A percentile compares a stretch with the other conserved stretches of the same genome.
Evolutionary conservation across 106 monocot genomes (phyloP).

Genomic region (Allium fistulosum): DNA sequence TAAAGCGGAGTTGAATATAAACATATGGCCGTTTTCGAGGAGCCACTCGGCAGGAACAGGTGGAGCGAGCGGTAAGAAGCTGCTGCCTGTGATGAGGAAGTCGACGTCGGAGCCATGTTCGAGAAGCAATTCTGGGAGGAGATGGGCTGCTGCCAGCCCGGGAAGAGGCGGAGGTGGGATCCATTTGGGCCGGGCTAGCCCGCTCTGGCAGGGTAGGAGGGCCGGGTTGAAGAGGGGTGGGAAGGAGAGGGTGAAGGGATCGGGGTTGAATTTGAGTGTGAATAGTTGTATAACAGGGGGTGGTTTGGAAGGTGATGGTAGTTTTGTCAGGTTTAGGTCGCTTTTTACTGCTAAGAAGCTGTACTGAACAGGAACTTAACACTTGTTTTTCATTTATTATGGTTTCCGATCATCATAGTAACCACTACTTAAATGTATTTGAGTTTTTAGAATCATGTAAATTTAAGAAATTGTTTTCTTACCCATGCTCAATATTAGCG

Average conservation of each 20-base stretch:
- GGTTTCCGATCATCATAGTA: no score
- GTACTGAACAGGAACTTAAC: constrained; percentile 12
- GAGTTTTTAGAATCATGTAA: no score
- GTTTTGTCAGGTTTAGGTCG: constrained; percentile 48
- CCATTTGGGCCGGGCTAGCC: constrained; percentile 61
- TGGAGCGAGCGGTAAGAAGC: constrained; percentile 4
- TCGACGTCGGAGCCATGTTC: constrained; percentile 89
- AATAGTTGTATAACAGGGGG: constrained; percentile 55
- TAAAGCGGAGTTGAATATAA: constrained; percentile 66
- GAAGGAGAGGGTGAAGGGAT: background rate
- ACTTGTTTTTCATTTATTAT: no score
- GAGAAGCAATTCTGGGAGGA: constrained; percentile 68
- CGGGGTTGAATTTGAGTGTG: constrained; percentile 45
- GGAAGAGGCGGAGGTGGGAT: constrained; percentile 27
- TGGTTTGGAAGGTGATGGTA: constrained; percentile 5
- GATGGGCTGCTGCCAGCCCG: constrained; percentile 29
- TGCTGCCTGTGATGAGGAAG: constrained; percentile 14
- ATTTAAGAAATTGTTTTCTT: no score
- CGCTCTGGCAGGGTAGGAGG: constrained; percentile 42
- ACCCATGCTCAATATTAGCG: no score
- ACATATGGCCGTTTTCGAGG: constrained; percentile 89
- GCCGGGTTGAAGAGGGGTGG: constrained; percentile 1
- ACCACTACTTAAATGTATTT: no score
- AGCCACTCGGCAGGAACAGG: constrained; percentile 70
- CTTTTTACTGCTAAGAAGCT: constrained; percentile 73